Base-by-base conservation (phyloP, 768 basidiomycete genomes). In the Tremella mesenterica region DNA sequence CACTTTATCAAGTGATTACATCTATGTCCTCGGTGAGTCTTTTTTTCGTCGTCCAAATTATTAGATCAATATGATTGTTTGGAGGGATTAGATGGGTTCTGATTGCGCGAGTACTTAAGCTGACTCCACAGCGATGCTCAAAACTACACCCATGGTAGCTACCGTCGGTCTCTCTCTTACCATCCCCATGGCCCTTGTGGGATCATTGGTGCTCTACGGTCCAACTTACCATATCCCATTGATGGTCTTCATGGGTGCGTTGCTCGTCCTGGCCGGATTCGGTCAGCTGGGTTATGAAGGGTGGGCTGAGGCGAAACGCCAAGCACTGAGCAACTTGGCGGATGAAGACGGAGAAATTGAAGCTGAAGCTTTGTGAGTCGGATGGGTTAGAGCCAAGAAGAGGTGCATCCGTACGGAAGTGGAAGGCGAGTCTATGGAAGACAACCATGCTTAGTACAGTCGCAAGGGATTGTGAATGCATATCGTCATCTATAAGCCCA, bases 101-200 rank as follows among this genome's bases (percentile, higher is more conserved):
- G 28, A 20, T 20, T 48, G 27, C 18, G n/a, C 9, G 9, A 54
- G 65, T 29, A 44, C 39, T 52, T 38, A 28, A 16, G 38, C 34
- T 57, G 14, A 38, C 89, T 88, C 5, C 26, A 23, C 14, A 18
- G 86, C 91, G 2, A 93, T 96, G 90, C 81, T 99, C 58, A 93
- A 92, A 76, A 99, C 93, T 6, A 91, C 91, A 1, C 92, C 92
- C 0, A 18, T 50, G 67, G 88, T 95, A 18, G 92, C 86, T 16
- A 97, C 93, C 0, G 78, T 96, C 50, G 93, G 93, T 25, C 79
- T 97, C 8, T 88, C 86, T 52, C 79, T 97, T 13, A 95, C 95
- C 0, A 95, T 96, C 70, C 93, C 91, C 4, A 77, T 92, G 48
- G 89, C 95, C 5, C 83, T 96, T 45, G 47, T 85, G 8, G 91